Conservation (phyloP, 1,284 basidiomycete species). For the Ceratobasidium sp. region DNA sequence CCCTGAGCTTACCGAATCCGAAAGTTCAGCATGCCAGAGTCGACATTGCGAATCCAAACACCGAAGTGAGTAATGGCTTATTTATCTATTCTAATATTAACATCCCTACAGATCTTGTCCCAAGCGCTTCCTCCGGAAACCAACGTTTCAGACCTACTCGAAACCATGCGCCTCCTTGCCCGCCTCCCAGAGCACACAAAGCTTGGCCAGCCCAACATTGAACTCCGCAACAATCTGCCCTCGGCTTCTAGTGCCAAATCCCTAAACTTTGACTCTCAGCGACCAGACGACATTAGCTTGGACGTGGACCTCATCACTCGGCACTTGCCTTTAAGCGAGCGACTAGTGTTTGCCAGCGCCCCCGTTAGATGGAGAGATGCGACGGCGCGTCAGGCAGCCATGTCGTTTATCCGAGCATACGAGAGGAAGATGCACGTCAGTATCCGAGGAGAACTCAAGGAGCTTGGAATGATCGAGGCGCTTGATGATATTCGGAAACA, state of each 20-base stretch:
- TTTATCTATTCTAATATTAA: background rate
- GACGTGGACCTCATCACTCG: constrained; percentile 15
- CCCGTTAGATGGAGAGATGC: constrained; percentile 57
- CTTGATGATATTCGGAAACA: constrained; percentile 56
- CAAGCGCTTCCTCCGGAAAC: constrained; percentile 15
- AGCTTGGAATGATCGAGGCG: constrained; percentile 53
- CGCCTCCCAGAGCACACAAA: constrained; percentile 1
- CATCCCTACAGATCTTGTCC: background rate
- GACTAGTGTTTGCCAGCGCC: constrained; percentile 35
- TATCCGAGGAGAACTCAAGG: constrained; percentile 49
- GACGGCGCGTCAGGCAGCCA: constrained; percentile 49
- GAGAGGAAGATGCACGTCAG: constrained; percentile 49
- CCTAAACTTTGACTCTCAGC: constrained; percentile 1
- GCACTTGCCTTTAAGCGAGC: constrained; percentile 2
- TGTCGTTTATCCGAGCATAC: constrained; percentile 50
- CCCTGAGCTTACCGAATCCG: constrained; percentile 54
- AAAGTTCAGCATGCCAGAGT: constrained; percentile 48
- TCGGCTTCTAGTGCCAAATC: background rate
- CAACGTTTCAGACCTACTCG: constrained; percentile 14
- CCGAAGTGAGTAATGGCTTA: background rate
- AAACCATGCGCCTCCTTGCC: constrained; percentile 27
- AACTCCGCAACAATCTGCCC: background rate
- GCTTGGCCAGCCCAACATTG: background rate
- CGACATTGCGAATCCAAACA: constrained; percentile 27
- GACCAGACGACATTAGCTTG: background rate